Evolutionary conservation across 1,139 yeast species (phyloP), one percentile per base, ranked within the genome.

Genomic region (Hansenula lynferdii): DNA sequence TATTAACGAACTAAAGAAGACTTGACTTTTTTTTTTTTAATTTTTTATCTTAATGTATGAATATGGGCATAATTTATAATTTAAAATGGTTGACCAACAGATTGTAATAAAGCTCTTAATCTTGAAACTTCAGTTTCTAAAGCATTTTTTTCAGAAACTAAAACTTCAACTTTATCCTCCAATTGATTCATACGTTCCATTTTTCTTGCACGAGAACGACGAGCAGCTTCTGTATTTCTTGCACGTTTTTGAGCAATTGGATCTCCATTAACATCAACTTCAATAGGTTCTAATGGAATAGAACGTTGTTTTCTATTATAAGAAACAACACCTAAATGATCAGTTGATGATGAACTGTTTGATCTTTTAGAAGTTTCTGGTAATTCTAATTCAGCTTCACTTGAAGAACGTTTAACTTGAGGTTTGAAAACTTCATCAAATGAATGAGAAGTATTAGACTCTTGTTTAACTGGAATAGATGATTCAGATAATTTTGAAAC

Each of bases 161-260:
- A 70, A 31, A 63, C 75, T 49, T 81, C 86, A 42, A 90, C 95
- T 58, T 77, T 77, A 23, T 65, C 76, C 64, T 90, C 97, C 60
- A 90, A 70, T 58, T 86, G 95, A 42, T 64, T 58, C 86, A 90
- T 84, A 62, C 95, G 76, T 61, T 85, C 87, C 78, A 85, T 80
- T 67, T 89, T 87, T 64, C 96, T 80, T 30, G 96, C 96, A 53
- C 97, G 75, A 32, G 97, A 87, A 59, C 97, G 76, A 63, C 97
- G 80, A 14, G 97, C 97, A 44, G 97, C 97, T 61, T 89, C 96
- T 19, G 97, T 90, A 71, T 90, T 90, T 62, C 90, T 80, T 30
- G 97, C 97, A 56, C 98, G 80, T 62, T 90, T 86, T 56, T 85
- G 58, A 38, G 87, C 76, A 42, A 74, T 75, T 18, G 82, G 78